Percentiles rank a stretch among this genome's conserved stretches.
These are phyloP conservation scores for Aphanomyces cochlioides DNA, from an alignment of 352 stramenopile genomes.

Conservation along the genomic window DNA sequence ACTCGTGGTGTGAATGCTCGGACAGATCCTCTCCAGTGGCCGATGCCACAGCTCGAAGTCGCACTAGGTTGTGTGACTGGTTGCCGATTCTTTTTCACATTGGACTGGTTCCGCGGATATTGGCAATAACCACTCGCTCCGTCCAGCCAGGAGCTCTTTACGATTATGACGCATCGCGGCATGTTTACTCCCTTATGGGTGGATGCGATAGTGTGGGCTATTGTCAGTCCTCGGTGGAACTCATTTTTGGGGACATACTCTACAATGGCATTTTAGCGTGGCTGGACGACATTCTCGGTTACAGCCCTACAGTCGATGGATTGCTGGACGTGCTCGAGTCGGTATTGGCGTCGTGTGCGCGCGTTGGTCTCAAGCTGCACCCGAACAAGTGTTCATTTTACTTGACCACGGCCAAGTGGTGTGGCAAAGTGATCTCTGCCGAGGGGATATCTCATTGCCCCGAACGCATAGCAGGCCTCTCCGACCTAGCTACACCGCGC, in stretches of 20 bases:
- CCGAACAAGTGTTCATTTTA: slow-evolving; percentile 21
- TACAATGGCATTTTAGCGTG: slow-evolving; percentile 30
- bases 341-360: neutral
- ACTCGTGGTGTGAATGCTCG: slow-evolving; percentile 31
- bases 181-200: slow-evolving; percentile 30
- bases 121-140: slow-evolving; percentile 29
- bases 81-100: slow-evolving; percentile 29
- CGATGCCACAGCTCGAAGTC: slow-evolving; percentile 28
- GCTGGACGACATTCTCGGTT: slow-evolving; percentile 27
- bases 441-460: slow-evolving; percentile 31
- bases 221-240: slow-evolving; percentile 13
- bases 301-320: slow-evolving; percentile 3
- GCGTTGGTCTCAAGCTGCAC: slow-evolving; percentile 14
- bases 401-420: slow-evolving; percentile 29
- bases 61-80: slow-evolving; percentile 10
- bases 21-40: slow-evolving; percentile 32
- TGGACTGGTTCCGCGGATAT: slow-evolving; percentile 36
- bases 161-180: slow-evolving; percentile 29
- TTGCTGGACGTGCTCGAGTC: slow-evolving; percentile 23
- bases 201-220: slow-evolving; percentile 26
- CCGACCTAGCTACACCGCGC: slow-evolving; percentile 27
- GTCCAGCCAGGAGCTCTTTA: slow-evolving; percentile 20
- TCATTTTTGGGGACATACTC: slow-evolving; percentile 15
- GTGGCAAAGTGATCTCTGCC: slow-evolving; percentile 32
- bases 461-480: slow-evolving; percentile 33